phyloP scores from a whole-genome alignment of 768 basidiomycete species.

The Favolaschia claudopus region DNA sequence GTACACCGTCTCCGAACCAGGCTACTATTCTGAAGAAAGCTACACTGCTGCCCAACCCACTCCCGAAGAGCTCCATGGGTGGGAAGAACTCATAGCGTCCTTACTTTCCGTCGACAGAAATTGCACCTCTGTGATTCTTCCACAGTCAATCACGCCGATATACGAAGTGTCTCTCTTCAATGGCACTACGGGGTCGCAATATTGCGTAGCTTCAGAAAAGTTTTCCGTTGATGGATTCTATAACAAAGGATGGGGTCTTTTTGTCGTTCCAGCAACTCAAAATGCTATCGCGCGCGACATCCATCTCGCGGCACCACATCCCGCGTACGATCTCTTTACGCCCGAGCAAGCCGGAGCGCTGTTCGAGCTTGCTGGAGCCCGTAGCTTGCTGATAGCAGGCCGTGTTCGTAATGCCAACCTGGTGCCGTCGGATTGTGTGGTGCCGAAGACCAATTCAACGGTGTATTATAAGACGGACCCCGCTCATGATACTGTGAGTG shows the following conservation, averaged over 20 bases:
- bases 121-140: constrained; percentile 39
- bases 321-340: constrained; percentile 46
- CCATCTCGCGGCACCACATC: constrained; percentile 58
- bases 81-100: constrained; percentile 34
- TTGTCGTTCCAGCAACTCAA: constrained; percentile 40
- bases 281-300: constrained; percentile 35
- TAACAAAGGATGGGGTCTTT: constrained; percentile 46
- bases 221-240: constrained; percentile 24
- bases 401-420: constrained; percentile 44
- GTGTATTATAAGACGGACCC: constrained; percentile 55
- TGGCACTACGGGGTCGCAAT: constrained; percentile 33
- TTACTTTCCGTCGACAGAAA: constrained; percentile 40
- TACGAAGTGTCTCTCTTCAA: constrained; percentile 38
- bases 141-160: constrained; percentile 33
- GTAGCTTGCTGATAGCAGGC: constrained; percentile 52
- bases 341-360: constrained; percentile 49
- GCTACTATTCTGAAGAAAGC: constrained; percentile 35
- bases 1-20: constrained; percentile 39
- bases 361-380: constrained; percentile 47
- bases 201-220: constrained; percentile 42
- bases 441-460: constrained; percentile 29
- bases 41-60: constrained; percentile 45
- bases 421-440: constrained; percentile 41
- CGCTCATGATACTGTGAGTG: constrained; percentile 51
- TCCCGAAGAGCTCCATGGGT: constrained; percentile 33